Percentiles rank a stretch among this genome's conserved stretches.
These are phyloP conservation scores for Zhuliangozyma blackwelliae DNA, from an alignment of 1,139 yeast genomes.

Conservation along the genomic window DNA sequence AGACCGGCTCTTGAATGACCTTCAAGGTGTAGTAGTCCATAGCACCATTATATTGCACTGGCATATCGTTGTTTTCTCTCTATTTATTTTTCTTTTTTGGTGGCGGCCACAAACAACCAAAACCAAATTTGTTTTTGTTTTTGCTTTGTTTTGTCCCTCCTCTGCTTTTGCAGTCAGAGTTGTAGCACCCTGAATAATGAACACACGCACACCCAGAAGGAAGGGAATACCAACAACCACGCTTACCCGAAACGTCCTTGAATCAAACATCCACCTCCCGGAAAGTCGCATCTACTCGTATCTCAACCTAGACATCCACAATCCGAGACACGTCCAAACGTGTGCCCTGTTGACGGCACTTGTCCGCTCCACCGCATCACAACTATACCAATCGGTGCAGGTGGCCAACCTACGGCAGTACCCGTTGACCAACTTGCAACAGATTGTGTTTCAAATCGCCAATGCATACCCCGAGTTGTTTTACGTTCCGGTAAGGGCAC, in stretches of 20 bases:
- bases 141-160: too few relatives aligned
- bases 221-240: slow-evolving; percentile 8
- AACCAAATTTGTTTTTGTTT: too few relatives aligned
- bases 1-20: too few relatives aligned
- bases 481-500: slow-evolving; percentile 13
- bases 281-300: slow-evolving; percentile 13
- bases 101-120: too few relatives aligned
- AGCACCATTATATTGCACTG: too few relatives aligned
- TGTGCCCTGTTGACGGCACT: slow-evolving; percentile 9
- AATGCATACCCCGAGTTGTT: slow-evolving; percentile 16
- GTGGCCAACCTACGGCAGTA: slow-evolving; percentile 10
- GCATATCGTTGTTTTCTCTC: too few relatives aligned
- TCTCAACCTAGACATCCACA: slow-evolving; percentile 9
- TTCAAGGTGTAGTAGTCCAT: too few relatives aligned
- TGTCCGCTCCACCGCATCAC: slow-evolving; percentile 9
- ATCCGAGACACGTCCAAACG: slow-evolving; percentile 8
- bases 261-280: slow-evolving; percentile 10
- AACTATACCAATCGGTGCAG: slow-evolving; percentile 7
- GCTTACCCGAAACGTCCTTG: slow-evolving; percentile 14
- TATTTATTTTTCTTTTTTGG: too few relatives aligned
- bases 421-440: slow-evolving; percentile 20
- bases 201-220: too few relatives aligned
- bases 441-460: slow-evolving; percentile 18
- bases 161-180: too few relatives aligned
- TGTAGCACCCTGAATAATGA: too few relatives aligned